Conservation (phyloP, 1,284 basidiomycete species). For the Malassezia cuniculi region DNA sequence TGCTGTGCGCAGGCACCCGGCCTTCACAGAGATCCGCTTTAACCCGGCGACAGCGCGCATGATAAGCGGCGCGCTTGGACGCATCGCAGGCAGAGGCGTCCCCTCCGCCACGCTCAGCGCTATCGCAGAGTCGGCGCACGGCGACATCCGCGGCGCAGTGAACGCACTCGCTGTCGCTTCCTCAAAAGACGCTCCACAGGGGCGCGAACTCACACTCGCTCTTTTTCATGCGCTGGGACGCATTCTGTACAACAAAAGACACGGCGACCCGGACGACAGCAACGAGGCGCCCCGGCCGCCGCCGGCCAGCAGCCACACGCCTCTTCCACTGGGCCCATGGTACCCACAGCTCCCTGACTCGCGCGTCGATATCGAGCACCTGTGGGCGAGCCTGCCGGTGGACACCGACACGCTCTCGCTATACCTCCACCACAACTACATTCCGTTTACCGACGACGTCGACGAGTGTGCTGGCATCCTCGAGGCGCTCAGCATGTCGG, state of each 20-base stretch:
- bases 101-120: not conserved
- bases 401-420: conserved; percentile 75
- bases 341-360: not conserved
- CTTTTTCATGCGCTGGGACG: conserved; percentile 89
- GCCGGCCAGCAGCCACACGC: not conserved
- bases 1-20: conserved; percentile 54
- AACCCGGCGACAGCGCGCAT: conserved; percentile 9
- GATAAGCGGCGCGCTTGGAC: conserved; percentile 3
- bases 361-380: conserved; percentile 17
- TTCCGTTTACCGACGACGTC: conserved; percentile 64
- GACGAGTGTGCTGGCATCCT: conserved; percentile 61
- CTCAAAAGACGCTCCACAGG: too few species aligned
- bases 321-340: not conserved
- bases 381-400: conserved; percentile 76
- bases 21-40: conserved; percentile 59
- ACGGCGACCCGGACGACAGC: conserved; percentile 31
- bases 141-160: conserved; percentile 81
- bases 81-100: not conserved
- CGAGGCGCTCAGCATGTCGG: conserved; percentile 69
- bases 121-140: conserved; percentile 65
- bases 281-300: too few species aligned
- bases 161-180: conserved; percentile 52
- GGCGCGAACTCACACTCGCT: conserved; percentile 71
- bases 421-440: conserved; percentile 87
- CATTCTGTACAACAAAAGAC: conserved; percentile 87